These are phyloP conservation scores for Cladosporium sp. DNA, from an alignment of 2,329 filamentous ascomycete species.

Conservation along the genomic window DNA sequence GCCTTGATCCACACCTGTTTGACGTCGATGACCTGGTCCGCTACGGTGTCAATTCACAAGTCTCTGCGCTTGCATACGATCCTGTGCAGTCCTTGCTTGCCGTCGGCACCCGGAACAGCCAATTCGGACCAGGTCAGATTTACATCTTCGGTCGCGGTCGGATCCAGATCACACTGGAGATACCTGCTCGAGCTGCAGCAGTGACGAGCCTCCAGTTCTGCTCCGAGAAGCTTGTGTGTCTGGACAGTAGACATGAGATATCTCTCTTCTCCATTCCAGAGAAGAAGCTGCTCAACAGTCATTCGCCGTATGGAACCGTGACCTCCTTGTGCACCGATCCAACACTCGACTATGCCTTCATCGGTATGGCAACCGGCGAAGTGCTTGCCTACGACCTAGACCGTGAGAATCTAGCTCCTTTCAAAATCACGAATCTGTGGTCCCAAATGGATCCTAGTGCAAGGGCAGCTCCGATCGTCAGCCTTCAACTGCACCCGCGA, in stretches of 20 bases:
- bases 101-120: constrained; percentile 82
- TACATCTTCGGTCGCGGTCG: constrained; percentile 83
- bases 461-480: constrained; percentile 63
- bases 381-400: constrained; percentile 92
- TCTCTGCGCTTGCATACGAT: constrained; percentile 82
- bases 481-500: constrained; percentile 79
- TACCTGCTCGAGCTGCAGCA: constrained; percentile 64
- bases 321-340: constrained; percentile 76
- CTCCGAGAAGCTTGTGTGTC: constrained; percentile 75
- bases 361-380: constrained; percentile 66
- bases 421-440: constrained; percentile 88
- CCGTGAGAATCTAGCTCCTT: constrained; percentile 68
- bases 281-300: constrained; percentile 61
- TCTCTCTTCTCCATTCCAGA: constrained; percentile 76
- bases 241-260: constrained; percentile 84
- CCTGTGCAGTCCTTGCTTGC: constrained; percentile 91
- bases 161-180: constrained; percentile 69
- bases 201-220: constrained; percentile 79
- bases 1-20: constrained; percentile 74
- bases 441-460: constrained; percentile 64
- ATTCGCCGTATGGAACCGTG: constrained; percentile 73
- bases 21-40: constrained; percentile 74
- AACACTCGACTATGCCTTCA: constrained; percentile 86
- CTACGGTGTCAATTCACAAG: constrained; percentile 66
- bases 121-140: constrained; percentile 81